Evolutionary conservation across 371 early-diverging fungal genomes (phyloP).

Genomic region (Thermomucor indicae-seudaticae): DNA sequence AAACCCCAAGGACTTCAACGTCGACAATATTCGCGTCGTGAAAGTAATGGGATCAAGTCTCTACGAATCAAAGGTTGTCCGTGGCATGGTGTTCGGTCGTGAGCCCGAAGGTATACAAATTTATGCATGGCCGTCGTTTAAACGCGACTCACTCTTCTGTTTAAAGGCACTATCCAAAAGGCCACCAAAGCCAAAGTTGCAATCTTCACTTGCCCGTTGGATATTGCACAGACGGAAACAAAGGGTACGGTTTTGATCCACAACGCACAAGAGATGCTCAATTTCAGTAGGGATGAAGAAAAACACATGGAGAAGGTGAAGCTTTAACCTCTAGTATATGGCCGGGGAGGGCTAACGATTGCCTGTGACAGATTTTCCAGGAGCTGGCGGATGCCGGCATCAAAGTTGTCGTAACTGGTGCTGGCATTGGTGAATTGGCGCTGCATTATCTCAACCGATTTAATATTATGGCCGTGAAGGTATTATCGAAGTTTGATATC

Average conservation of each 20-base stretch:
- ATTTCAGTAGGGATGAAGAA: constrained; percentile 94
- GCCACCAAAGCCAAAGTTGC: constrained; percentile 90
- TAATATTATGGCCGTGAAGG: constrained; percentile 87
- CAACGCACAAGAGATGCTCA: constrained; percentile 95
- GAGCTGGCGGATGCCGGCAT: constrained; percentile 90
- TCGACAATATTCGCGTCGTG: constrained; percentile 94
- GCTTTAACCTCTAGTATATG: neutral
- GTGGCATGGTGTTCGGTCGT: constrained; percentile 98
- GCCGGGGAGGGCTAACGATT: neutral
- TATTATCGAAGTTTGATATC: constrained; percentile 94
- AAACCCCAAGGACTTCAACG: constrained; percentile 82
- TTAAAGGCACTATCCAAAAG: constrained; percentile 46
- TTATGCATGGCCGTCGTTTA: neutral
- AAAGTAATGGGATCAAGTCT: constrained; percentile 96
- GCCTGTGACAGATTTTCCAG: constrained; percentile 67
- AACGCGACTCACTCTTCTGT: too few species aligned
- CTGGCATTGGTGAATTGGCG: constrained; percentile 89
- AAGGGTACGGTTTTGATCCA: constrained; percentile 99
- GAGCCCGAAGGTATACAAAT: constrained; percentile 79
- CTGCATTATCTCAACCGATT: constrained; percentile 92
- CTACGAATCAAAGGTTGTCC: constrained; percentile 89
- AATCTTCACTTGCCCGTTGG: constrained; percentile 96
- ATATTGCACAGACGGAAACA: constrained; percentile 96
- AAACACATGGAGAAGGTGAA: constrained; percentile 62
- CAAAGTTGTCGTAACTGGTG: constrained; percentile 91